Percentiles rank a stretch among this genome's conserved stretches.
Evolutionary conservation across 202 grass and related monocot genomes (phyloP).

Genomic region (Eragrostis tef): DNA sequence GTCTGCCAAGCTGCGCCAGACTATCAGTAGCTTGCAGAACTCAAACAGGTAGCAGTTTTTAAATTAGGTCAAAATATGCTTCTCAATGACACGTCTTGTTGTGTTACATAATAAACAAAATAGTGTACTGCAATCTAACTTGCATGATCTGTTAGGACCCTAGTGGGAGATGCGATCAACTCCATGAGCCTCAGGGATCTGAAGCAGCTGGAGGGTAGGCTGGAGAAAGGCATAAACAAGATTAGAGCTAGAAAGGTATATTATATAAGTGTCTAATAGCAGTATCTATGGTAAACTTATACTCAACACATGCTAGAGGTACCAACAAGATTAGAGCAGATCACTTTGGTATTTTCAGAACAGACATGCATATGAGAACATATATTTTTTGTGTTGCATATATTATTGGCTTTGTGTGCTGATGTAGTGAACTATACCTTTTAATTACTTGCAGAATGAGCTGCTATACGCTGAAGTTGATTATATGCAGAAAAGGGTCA

Average conservation of each 20-base stretch:
- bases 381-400: background rate
- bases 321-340: too few relatives aligned
- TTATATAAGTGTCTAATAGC: background rate
- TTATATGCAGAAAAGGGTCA: slow-evolving; percentile 75
- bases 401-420: background rate
- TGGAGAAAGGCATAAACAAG: slow-evolving; percentile 82
- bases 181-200: slow-evolving; percentile 66
- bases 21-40: slow-evolving; percentile 68
- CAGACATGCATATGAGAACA: background rate
- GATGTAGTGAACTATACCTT: slow-evolving; percentile 19
- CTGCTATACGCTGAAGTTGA: slow-evolving; percentile 70
- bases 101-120: background rate
- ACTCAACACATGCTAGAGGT: background rate
- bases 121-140: slow-evolving; percentile 20
- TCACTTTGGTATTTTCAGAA: background rate
- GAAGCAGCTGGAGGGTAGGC: slow-evolving; percentile 65
- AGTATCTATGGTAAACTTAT: background rate
- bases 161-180: slow-evolving; percentile 63
- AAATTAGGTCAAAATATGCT: slow-evolving; percentile 1
- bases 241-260: slow-evolving; percentile 89
- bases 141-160: slow-evolving; percentile 51
- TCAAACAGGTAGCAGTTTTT: slow-evolving; percentile 66
- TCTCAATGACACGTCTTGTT: background rate
- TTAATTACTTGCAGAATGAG: slow-evolving; percentile 79
- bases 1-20: slow-evolving; percentile 71